These are phyloP conservation scores for Scutellaria galericulata DNA, from an alignment of 257 asterid genomes.

Conservation along the genomic window DNA sequence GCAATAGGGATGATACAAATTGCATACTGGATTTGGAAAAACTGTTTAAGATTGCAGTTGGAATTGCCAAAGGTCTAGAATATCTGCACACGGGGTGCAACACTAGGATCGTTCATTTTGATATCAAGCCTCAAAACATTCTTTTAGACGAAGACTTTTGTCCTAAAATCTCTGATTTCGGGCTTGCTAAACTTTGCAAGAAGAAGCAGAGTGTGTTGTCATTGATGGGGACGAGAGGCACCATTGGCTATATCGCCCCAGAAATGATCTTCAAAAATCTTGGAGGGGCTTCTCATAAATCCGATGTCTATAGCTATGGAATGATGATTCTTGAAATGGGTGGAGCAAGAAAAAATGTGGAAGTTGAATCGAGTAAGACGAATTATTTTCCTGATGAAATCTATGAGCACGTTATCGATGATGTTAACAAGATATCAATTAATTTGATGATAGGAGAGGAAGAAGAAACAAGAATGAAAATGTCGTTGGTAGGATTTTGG, in stretches of 20 bases:
- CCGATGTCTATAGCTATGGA: conserved; percentile 62
- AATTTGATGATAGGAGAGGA: conserved; percentile 38
- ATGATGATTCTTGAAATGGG: conserved; percentile 66
- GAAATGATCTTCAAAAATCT: conserved; percentile 49
- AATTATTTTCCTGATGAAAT: conserved; percentile 49
- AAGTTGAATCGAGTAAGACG: conserved; percentile 37
- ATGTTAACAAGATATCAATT: conserved; percentile 17
- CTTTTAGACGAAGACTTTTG: conserved; percentile 54
- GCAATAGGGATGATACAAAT: too few relatives aligned
- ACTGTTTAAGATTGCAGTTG: too few relatives aligned
- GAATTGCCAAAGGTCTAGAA: too few relatives aligned
- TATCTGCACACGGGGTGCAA: too few relatives aligned
- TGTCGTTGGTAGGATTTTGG: conserved; percentile 54
- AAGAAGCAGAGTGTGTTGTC: conserved; percentile 50
- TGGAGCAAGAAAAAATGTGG: conserved; percentile 38
- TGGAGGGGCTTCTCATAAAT: conserved; percentile 57
- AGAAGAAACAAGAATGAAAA: conserved; percentile 43
- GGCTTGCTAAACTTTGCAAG: conserved; percentile 51
- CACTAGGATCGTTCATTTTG: too few relatives aligned
- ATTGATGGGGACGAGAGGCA: conserved; percentile 47
- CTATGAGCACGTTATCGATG: conserved; percentile 41
- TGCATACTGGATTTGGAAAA: too few relatives aligned
- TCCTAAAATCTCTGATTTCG: conserved; percentile 61
- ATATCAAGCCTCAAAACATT: too few relatives aligned
- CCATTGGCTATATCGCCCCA: conserved; percentile 60